Evolutionary conservation across 2,329 filamentous ascomycete species (phyloP).

Genomic region (Talaromyces amestolkiae): DNA sequence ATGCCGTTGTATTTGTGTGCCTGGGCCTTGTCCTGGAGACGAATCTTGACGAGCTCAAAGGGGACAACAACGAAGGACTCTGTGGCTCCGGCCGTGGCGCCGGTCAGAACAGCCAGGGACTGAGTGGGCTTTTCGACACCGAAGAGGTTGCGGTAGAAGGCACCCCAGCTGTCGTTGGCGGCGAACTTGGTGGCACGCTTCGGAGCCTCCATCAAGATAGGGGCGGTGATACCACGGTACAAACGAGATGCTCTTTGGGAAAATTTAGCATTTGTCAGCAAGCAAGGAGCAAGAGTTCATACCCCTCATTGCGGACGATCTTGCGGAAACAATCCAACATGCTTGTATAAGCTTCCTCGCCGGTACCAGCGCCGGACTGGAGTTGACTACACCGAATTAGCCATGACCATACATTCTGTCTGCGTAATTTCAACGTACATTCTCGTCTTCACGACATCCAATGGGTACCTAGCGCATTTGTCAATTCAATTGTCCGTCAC

Average conservation of each 20-base stretch:
- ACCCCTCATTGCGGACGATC: conserved; percentile 96
- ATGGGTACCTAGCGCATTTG: conserved; percentile 72
- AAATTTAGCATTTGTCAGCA: neutral
- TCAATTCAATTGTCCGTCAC: conserved; percentile 12
- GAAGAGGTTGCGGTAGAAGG: conserved; percentile 86
- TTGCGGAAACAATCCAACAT: conserved; percentile 98
- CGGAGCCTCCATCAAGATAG: conserved; percentile 96
- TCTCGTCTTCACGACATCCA: conserved; percentile 98
- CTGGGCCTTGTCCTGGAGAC: conserved; percentile 91
- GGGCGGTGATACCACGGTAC: conserved; percentile 92
- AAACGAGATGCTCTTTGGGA: conserved; percentile 74
- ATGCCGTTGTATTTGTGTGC: conserved; percentile 67
- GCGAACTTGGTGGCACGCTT: conserved; percentile 98
- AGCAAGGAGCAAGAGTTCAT: conserved; percentile 30
- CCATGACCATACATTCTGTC: neutral
- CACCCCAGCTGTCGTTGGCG: conserved; percentile 97
- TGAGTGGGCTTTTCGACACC: conserved; percentile 86
- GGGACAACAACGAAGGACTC: conserved; percentile 96
- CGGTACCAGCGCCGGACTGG: conserved; percentile 68
- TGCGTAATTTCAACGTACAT: conserved; percentile 61
- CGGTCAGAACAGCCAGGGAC: conserved; percentile 84
- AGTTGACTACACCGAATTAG: conserved; percentile 63
- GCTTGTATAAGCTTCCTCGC: conserved; percentile 86
- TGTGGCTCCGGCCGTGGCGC: conserved; percentile 90
- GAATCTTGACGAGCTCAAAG: conserved; percentile 98